Percentiles rank a stretch among this genome's conserved stretches.
Evolutionary conservation across 1,139 yeast genomes (phyloP).

Genomic region (Saccharomyces hybrid): DNA sequence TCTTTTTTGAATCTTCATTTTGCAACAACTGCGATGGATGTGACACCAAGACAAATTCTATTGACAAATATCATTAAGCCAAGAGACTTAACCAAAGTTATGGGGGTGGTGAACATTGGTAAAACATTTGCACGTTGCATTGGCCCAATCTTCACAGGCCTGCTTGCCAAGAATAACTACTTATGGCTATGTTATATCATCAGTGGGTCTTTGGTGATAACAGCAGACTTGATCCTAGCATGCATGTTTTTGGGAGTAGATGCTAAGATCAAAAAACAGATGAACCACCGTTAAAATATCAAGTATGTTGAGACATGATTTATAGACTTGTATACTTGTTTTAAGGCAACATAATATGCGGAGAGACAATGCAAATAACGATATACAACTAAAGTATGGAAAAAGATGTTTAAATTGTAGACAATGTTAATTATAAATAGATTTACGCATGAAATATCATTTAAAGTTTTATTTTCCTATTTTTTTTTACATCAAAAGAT

Average conservation of each 20-base stretch:
- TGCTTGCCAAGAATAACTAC: constrained; percentile 46
- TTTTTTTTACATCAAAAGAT: not conserved
- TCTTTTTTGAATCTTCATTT: constrained; percentile 30
- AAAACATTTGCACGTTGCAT: constrained; percentile 77
- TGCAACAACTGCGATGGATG: constrained; percentile 69
- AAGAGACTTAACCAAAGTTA: constrained; percentile 60
- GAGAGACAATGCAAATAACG: not conserved
- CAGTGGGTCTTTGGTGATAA: constrained; percentile 46
- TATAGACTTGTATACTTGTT: not conserved
- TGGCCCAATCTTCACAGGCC: constrained; percentile 77
- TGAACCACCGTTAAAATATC: constrained; percentile 2
- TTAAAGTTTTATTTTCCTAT: not conserved
- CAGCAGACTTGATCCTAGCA: constrained; percentile 32
- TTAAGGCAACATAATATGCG: not conserved
- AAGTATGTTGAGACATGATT: not conserved
- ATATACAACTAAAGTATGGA: no score
- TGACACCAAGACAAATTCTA: constrained; percentile 79
- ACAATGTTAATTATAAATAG: not conserved
- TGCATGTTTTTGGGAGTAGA: constrained; percentile 31
- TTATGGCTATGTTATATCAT: constrained; percentile 55
- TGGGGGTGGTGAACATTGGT: constrained; percentile 81
- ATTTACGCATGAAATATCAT: not conserved
- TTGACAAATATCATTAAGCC: constrained; percentile 59
- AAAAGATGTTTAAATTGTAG: no score
- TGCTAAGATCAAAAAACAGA: constrained; percentile 13